A percentile compares a stretch with the other conserved stretches of the same genome.
Evolutionary conservation across 1,139 yeast species (phyloP).

Genomic region (Nakaseomyces kungkrabaensis): DNA sequence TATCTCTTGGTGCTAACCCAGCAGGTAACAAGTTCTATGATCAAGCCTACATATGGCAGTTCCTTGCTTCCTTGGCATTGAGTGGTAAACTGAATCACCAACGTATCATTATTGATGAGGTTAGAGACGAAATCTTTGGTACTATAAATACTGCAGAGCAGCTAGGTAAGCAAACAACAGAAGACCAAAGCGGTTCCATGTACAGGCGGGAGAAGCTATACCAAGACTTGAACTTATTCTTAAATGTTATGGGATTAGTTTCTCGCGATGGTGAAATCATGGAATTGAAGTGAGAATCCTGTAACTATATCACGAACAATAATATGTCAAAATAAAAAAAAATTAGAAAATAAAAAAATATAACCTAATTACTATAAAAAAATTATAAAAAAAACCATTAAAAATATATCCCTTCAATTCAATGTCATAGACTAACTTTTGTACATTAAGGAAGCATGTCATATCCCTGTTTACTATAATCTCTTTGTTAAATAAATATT

Average conservation of each 20-base stretch:
- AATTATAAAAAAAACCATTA: not conserved
- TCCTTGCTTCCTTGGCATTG: conserved; percentile 84
- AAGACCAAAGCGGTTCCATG: conserved; percentile 40
- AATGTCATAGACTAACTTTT: not conserved
- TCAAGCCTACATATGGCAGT: conserved; percentile 92
- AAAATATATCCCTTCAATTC: not conserved
- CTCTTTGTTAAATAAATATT: not conserved
- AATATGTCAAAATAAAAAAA: not conserved
- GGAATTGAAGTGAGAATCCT: conserved; percentile 28
- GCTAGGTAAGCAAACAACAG: conserved; percentile 32
- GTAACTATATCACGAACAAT: conserved; percentile 2
- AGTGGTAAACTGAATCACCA: conserved; percentile 92
- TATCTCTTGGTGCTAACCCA: conserved; percentile 5
- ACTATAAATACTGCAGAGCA: conserved; percentile 77
- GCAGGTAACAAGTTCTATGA: conserved; percentile 37
- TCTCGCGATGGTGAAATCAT: conserved; percentile 53
- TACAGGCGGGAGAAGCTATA: conserved; percentile 55
- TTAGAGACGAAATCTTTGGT: conserved; percentile 86
- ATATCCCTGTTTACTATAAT: not conserved
- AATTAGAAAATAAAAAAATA: not conserved
- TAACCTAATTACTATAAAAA: not conserved
- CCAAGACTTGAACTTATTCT: conserved; percentile 78
- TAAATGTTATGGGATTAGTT: conserved; percentile 93
- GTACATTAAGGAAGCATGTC: not conserved
- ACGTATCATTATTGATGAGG: conserved; percentile 89